phyloP scores from a whole-genome alignment of 169 alveolate genomes.

The Cystoisospora suis region DNA sequence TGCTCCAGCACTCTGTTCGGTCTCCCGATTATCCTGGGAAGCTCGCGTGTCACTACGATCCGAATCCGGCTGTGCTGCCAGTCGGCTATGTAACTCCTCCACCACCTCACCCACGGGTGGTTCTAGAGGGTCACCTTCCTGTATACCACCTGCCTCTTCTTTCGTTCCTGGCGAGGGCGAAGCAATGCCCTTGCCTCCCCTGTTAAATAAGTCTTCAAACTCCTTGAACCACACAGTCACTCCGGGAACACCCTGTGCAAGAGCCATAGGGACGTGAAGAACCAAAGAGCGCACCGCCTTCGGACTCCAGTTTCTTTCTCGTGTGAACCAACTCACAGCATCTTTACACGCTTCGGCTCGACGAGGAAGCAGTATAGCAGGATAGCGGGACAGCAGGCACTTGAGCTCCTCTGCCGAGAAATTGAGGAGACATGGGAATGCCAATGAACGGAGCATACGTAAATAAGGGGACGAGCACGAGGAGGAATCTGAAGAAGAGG shows the following conservation, averaged over 20 bases:
- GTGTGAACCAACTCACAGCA: not conserved
- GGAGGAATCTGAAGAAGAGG: not conserved
- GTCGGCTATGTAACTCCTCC: no score
- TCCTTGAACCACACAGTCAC: not conserved
- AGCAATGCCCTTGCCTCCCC: not conserved
- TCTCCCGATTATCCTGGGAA: not conserved
- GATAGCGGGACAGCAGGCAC: not conserved
- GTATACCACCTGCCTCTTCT: not conserved
- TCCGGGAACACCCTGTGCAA: not conserved
- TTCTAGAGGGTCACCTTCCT: not conserved
- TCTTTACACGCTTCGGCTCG: not conserved
- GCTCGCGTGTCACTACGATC: not conserved
- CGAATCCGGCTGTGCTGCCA: no score
- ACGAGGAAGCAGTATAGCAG: constrained; percentile 14
- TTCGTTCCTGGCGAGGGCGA: not conserved
- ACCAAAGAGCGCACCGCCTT: not conserved
- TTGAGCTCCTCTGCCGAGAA: constrained; percentile 20
- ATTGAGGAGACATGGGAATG: not conserved
- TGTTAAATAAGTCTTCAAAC: not conserved
- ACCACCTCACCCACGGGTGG: no score
- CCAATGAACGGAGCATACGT: not conserved
- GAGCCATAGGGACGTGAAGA: constrained; percentile 22
- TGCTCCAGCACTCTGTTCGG: not conserved
- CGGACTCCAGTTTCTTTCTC: constrained; percentile 6
- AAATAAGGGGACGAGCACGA: not conserved